Evolutionary conservation across 306 rosid species (phyloP), one percentile per base, ranked within the genome.

Genomic region (Trifolium subterraneum): DNA sequence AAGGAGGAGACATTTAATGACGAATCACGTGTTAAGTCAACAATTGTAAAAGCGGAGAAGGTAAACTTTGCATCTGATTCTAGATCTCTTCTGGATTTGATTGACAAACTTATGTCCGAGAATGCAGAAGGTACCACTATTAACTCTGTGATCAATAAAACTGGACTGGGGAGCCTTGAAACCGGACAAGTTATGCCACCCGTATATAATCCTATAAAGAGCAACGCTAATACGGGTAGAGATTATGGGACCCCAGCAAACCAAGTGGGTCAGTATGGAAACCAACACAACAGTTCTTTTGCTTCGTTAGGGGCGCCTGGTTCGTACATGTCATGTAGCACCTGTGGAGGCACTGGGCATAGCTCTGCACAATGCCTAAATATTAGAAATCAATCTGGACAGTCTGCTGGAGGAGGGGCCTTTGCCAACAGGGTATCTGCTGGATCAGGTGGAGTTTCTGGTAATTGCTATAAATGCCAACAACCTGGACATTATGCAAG

Each of bases 1-100:
- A 92, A 88, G 83, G 99, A 92, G 81, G 98, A 91, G 76, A 88
- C 79, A 25, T 94, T 45, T 64, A 88, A 89, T 64, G 98, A 94
- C 78, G 98, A 94, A 70, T 91, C 86, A 66, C 93, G 97, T 22
- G 88, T 94, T 10, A 91, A 89, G 83, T 87, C 96, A 67, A 94
- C 95, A 0, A 86, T 85, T 3, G 84, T 94, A 58, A 94, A 90
- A 82, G 93, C 90, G 48, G 97, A 94, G 1, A 92, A 77, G 83
- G 79, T 90, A 38, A 72, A 79, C 68, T 85, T 72, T 75, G 64
- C 85, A 27, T 72, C 87, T 2, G 85, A 91, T 76, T 70, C 88
- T 48, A 84, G 72, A 68, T 61, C 65, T 79, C 71, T 75, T 31
- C 64, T 92, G 79, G 95, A 85, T 64, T 38, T 88, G 87, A 86